These are phyloP conservation scores for Sodiomyces alkalinus DNA, from an alignment of 2,329 filamentous ascomycete genomes.

Conservation along the genomic window DNA sequence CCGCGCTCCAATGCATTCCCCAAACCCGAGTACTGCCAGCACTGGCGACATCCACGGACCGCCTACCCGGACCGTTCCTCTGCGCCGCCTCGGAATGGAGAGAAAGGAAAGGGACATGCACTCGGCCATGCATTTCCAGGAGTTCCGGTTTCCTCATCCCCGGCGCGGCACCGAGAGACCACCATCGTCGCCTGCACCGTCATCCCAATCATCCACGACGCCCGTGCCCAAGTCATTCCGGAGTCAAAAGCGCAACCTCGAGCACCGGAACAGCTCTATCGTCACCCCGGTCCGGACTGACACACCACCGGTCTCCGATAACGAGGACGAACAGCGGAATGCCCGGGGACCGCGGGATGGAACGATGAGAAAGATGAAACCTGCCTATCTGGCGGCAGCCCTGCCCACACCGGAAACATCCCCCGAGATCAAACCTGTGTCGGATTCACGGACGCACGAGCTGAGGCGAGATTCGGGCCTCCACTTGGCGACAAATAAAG, in stretches of 20 bases:
- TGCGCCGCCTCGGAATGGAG: constrained; percentile 3
- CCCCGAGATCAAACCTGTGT: constrained; percentile 15
- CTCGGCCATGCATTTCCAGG: constrained; percentile 13
- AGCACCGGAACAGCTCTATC: constrained; percentile 7
- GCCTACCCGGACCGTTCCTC: constrained; percentile 5
- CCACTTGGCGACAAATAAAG: constrained; percentile 4
- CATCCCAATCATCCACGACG: constrained; percentile 1
- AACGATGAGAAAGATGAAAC: constrained; percentile 2
- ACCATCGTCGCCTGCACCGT: constrained; percentile 6
- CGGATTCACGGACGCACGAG: constrained; percentile 10
- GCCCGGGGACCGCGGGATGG: constrained; percentile 1
- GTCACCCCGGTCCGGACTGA: constrained; percentile 12
- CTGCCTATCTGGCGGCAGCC: constrained; percentile 6
- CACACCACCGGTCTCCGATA: constrained; percentile 19
- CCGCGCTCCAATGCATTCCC: constrained; percentile 7
- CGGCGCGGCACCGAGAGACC: constrained; percentile 14
- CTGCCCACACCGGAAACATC: constrained; percentile 19
- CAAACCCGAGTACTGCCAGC: constrained; percentile 6
- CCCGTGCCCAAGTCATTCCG: not conserved
- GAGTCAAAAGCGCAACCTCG: constrained; percentile 3
- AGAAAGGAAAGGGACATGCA: too few species aligned
- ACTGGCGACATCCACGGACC: constrained; percentile 1
- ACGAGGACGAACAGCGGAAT: too few species aligned
- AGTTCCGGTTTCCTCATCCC: constrained; percentile 22
- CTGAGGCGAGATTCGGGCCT: constrained; percentile 11